phyloP scores from a whole-genome alignment of 495 filamentous ascomycete species.

The Cenococcum geophilum region DNA sequence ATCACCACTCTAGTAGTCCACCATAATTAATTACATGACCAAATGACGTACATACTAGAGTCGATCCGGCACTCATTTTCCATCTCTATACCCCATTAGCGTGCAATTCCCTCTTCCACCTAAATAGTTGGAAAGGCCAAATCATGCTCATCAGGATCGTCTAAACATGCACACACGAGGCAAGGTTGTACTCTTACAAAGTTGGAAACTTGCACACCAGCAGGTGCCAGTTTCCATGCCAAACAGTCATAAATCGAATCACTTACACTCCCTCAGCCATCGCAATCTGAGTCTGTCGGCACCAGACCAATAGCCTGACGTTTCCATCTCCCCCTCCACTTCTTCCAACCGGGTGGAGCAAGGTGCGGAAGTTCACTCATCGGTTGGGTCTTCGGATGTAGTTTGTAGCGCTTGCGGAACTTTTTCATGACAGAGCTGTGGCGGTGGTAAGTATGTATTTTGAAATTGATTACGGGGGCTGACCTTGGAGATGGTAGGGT shows the following conservation, averaged over 20 bases:
- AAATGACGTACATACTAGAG: too few relatives aligned
- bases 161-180: too few relatives aligned
- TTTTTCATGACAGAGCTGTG: neutral
- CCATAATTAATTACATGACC: too few relatives aligned
- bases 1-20: too few relatives aligned
- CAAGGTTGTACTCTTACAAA: too few relatives aligned
- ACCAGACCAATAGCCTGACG: constrained; percentile 9
- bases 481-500: neutral
- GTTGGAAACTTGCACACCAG: too few relatives aligned
- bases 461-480: neutral
- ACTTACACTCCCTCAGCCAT: neutral
- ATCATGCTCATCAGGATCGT: too few relatives aligned
- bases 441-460: neutral
- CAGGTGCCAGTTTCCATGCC: too few relatives aligned
- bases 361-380: neutral
- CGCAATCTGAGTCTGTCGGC: constrained; percentile 7
- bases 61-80: too few relatives aligned
- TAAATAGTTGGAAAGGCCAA: too few relatives aligned
- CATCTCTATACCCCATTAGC: too few relatives aligned
- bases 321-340: constrained; percentile 15
- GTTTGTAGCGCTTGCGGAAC: constrained; percentile 1
- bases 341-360: constrained; percentile 6
- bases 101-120: too few relatives aligned
- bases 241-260: neutral
- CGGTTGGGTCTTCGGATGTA: neutral